Conservation (phyloP, 2,329 filamentous ascomycete species). For the Elsinoe batatas region DNA sequence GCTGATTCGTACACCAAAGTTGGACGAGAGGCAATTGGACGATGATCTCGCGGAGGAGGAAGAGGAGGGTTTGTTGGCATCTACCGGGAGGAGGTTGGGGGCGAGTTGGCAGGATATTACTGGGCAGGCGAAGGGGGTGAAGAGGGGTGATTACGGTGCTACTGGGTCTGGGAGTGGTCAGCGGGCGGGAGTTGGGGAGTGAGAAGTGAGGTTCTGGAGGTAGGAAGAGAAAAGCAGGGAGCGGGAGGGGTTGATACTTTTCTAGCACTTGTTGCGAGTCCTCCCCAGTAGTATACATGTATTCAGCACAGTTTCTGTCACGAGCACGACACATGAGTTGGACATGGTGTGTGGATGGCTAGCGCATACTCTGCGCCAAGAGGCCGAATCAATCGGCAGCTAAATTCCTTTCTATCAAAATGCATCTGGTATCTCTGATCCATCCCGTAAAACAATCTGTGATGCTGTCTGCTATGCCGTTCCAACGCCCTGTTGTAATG, state of each 20-base stretch:
- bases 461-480: neutral
- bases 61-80: slow-evolving; percentile 82
- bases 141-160: slow-evolving; percentile 24
- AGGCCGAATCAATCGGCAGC: neutral
- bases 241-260: no score
- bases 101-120: slow-evolving; percentile 86
- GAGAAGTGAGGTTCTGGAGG: neutral
- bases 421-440: slow-evolving; percentile 9
- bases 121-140: slow-evolving; percentile 40
- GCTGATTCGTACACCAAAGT: slow-evolving; percentile 67
- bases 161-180: neutral
- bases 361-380: neutral
- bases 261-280: no score
- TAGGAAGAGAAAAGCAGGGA: no score
- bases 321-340: neutral
- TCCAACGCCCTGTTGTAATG: neutral
- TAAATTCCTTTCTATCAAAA: slow-evolving; percentile 1
- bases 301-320: neutral
- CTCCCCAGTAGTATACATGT: neutral
- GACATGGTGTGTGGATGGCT: neutral
- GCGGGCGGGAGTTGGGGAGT: neutral
- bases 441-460: slow-evolving; percentile 9
- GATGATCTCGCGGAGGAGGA: slow-evolving; percentile 86
- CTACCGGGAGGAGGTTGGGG: slow-evolving; percentile 69
- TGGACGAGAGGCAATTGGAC: slow-evolving; percentile 69